These are phyloP conservation scores for Metschnikowia baotianmanensis DNA, from an alignment of 805 yeast genomes.

Conservation along the genomic window DNA sequence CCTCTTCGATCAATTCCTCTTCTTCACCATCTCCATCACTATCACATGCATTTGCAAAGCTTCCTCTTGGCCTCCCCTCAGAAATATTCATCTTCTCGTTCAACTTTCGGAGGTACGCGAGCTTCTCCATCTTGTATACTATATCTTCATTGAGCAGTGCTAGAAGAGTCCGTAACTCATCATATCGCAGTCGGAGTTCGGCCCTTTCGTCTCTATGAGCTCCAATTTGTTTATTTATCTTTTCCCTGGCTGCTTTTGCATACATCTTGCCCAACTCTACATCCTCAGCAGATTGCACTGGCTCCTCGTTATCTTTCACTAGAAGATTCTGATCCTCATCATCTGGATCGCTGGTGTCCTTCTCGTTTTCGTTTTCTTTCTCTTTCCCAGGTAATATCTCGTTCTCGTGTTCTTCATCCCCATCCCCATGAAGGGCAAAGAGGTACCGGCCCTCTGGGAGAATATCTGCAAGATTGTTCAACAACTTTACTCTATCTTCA, in stretches of 20 bases:
- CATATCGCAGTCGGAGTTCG: slow-evolving; percentile 11
- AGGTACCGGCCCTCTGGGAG: slow-evolving; percentile 37
- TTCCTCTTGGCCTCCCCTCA: not conserved
- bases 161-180: slow-evolving; percentile 10
- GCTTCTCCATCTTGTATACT: slow-evolving; percentile 30
- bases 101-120: slow-evolving; percentile 25
- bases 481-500: slow-evolving; percentile 18
- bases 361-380: not conserved
- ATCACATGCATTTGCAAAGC: slow-evolving; percentile 12
- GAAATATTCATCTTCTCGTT: slow-evolving; percentile 8
- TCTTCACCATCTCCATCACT: slow-evolving; percentile 22
- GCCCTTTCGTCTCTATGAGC: slow-evolving; percentile 1
- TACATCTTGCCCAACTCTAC: slow-evolving; percentile 1
- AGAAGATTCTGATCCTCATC: slow-evolving; percentile 1
- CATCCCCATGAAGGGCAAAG: slow-evolving; percentile 15
- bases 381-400: not conserved
- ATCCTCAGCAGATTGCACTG: slow-evolving; percentile 6
- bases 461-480: slow-evolving; percentile 26
- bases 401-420: slow-evolving; percentile 5
- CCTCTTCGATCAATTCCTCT: not conserved
- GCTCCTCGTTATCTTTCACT: slow-evolving; percentile 23
- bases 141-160: slow-evolving; percentile 19
- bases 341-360: not conserved
- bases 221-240: not conserved
- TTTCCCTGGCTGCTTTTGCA: not conserved